A percentile compares a stretch with the other conserved stretches of the same genome.
Conservation (phyloP, 2,329 filamentous ascomycete species). For the Pseudocercospora vitis region DNA sequence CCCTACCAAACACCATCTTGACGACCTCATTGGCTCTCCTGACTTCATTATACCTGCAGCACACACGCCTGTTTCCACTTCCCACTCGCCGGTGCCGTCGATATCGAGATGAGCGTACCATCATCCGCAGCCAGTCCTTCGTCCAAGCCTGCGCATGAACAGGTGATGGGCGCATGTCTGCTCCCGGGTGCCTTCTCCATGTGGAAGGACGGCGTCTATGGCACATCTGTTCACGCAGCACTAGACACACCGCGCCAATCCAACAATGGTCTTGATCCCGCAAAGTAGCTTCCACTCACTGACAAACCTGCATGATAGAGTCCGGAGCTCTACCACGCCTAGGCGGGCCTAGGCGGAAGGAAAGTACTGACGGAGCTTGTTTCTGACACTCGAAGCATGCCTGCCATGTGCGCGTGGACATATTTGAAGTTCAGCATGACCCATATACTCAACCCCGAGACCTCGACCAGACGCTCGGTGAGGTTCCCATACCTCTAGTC, state of each 20-base stretch:
- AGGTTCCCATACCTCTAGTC: background rate
- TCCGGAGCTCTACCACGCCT: too few relatives aligned
- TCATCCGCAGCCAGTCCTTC: conserved; percentile 18
- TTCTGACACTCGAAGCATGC: background rate
- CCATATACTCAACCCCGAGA: background rate
- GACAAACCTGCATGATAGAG: too few relatives aligned
- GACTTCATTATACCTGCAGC: conserved; percentile 11
- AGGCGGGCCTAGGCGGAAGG: background rate
- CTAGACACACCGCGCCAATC: background rate
- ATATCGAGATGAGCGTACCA: conserved; percentile 17
- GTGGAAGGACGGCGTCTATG: conserved; percentile 10
- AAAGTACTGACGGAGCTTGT: background rate
- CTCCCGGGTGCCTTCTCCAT: conserved; percentile 15
- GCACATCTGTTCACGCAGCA: conserved; percentile 8
- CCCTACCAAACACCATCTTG: conserved; percentile 12
- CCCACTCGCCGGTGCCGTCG: conserved; percentile 15
- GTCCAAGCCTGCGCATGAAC: conserved; percentile 12
- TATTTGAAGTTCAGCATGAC: background rate
- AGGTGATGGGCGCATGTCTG: conserved; percentile 8
- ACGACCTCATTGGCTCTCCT: conserved; percentile 20
- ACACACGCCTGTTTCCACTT: conserved; percentile 1
- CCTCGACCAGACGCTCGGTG: background rate
- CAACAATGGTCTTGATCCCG: conserved; percentile 4
- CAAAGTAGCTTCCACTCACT: too few relatives aligned
- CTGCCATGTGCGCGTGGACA: background rate